A percentile compares a stretch with the other conserved stretches of the same genome.
These are phyloP conservation scores for Scutellaria baicalensis DNA, from an alignment of 257 asterid genomes.

Conservation along the genomic window DNA sequence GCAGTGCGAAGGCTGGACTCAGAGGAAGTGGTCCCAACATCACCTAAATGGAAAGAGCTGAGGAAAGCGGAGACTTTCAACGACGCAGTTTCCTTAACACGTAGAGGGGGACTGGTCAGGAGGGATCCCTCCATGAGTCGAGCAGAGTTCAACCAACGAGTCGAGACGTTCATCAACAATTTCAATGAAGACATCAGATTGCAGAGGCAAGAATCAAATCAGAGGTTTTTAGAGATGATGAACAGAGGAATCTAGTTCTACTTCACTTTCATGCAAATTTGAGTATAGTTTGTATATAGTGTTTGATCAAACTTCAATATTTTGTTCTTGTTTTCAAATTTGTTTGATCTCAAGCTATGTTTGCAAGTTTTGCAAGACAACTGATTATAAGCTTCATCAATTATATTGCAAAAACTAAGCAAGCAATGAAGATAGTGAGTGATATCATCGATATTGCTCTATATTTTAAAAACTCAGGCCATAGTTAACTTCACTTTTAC, in stretches of 20 bases:
- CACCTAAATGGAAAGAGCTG: constrained; percentile 38
- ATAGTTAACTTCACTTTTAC: too few relatives aligned
- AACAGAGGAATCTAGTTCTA: background rate
- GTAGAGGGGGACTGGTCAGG: constrained; percentile 45
- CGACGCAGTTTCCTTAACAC: constrained; percentile 40
- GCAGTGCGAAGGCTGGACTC: constrained; percentile 17
- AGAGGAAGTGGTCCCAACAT: constrained; percentile 26
- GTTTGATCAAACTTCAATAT: too few relatives aligned
- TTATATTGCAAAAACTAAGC: too few relatives aligned
- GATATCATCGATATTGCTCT: too few relatives aligned
- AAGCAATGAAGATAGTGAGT: too few relatives aligned
- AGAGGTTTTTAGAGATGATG: constrained; percentile 34
- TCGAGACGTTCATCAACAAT: constrained; percentile 55
- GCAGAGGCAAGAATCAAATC: constrained; percentile 62
- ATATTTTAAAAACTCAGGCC: too few relatives aligned
- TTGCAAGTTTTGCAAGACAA: too few relatives aligned
- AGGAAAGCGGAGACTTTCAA: constrained; percentile 61
- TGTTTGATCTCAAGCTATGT: too few relatives aligned
- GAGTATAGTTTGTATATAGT: too few relatives aligned
- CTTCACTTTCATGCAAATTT: too few relatives aligned
- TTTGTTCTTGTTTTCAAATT: too few relatives aligned
- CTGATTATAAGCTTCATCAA: too few relatives aligned
- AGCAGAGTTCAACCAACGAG: constrained; percentile 39
- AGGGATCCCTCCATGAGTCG: constrained; percentile 44
- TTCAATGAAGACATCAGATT: constrained; percentile 35